phyloP scores from a whole-genome alignment of 345 rosid species.

The Arabis hirsuta region DNA sequence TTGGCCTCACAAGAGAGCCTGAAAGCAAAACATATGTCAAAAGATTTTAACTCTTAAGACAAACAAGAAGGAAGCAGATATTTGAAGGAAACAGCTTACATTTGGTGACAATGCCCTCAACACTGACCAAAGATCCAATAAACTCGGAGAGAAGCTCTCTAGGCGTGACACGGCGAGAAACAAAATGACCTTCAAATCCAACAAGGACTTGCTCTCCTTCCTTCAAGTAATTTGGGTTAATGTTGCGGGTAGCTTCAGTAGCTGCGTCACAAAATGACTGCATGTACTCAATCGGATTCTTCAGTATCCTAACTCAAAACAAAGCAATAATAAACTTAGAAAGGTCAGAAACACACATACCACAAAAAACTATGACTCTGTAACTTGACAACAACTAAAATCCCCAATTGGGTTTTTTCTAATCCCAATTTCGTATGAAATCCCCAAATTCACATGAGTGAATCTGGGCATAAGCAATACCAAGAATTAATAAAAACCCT shows the following conservation, averaged over 20 bases:
- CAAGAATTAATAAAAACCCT: background rate
- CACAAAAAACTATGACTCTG: background rate
- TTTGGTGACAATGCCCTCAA: slow-evolving; percentile 94
- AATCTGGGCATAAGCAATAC: background rate
- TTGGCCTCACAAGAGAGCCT: slow-evolving; percentile 99
- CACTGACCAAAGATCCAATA: slow-evolving; percentile 96
- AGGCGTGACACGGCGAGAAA: slow-evolving; percentile 91
- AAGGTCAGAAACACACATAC: background rate
- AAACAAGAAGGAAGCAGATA: slow-evolving; percentile 5
- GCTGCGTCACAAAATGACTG: slow-evolving; percentile 94
- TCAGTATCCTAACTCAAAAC: slow-evolving; percentile 62
- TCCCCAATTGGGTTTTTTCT: background rate
- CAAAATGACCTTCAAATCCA: slow-evolving; percentile 96
- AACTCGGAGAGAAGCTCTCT: slow-evolving; percentile 92
- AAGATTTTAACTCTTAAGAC: background rate
- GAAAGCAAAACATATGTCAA: slow-evolving; percentile 23
- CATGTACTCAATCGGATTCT: slow-evolving; percentile 82
- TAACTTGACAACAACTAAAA: background rate
- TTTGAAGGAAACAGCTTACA: slow-evolving; percentile 51
- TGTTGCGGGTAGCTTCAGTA: slow-evolving; percentile 72
- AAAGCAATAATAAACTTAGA: background rate
- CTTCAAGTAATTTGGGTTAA: slow-evolving; percentile 74
- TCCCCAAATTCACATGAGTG: background rate
- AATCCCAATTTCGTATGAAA: background rate
- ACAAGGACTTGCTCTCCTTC: slow-evolving; percentile 85